These are phyloP conservation scores for Neospora caninum DNA, from an alignment of 169 alveolate genomes.

Conservation along the genomic window DNA sequence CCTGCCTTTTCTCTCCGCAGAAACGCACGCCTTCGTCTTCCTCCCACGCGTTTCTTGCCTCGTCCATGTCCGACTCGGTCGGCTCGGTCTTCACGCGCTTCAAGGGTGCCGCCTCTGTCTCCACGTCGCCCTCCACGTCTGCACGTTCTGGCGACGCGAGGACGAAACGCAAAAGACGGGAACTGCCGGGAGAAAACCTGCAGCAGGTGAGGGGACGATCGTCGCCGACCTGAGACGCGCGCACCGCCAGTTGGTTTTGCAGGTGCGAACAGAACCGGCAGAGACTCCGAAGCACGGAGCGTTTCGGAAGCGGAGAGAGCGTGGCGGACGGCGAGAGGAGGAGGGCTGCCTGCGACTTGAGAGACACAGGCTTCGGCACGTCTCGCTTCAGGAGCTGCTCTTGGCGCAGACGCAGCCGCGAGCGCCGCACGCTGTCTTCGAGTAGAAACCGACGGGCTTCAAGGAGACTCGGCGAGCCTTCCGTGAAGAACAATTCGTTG, in stretches of 20 bases:
- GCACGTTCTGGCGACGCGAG: conserved; percentile 18
- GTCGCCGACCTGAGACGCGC: conserved; percentile 58
- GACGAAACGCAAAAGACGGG: conserved; percentile 8
- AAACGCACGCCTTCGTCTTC: background rate
- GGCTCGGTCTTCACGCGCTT: background rate
- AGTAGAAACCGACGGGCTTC: background rate
- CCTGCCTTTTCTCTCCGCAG: background rate
- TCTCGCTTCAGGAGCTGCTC: conserved; percentile 33
- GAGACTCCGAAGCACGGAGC: background rate
- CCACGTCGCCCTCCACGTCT: background rate
- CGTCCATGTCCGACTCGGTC: background rate
- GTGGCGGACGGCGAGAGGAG: background rate
- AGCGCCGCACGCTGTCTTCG: conserved; percentile 17
- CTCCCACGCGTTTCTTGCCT: background rate
- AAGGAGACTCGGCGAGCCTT: conserved; percentile 20
- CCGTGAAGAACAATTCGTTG: conserved; percentile 48
- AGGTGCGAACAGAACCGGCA: background rate
- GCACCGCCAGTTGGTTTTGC: background rate
- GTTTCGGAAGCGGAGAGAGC: background rate
- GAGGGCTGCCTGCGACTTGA: background rate
- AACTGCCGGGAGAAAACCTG: conserved; percentile 44
- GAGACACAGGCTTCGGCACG: background rate
- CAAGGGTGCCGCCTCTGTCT: background rate
- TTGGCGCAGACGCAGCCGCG: conserved; percentile 25
- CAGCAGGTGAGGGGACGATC: conserved; percentile 70